A percentile compares a stretch with the other conserved stretches of the same genome.
Evolutionary conservation across 2,329 filamentous ascomycete genomes (phyloP).

Genomic region (Ustilaginoidea virens): DNA sequence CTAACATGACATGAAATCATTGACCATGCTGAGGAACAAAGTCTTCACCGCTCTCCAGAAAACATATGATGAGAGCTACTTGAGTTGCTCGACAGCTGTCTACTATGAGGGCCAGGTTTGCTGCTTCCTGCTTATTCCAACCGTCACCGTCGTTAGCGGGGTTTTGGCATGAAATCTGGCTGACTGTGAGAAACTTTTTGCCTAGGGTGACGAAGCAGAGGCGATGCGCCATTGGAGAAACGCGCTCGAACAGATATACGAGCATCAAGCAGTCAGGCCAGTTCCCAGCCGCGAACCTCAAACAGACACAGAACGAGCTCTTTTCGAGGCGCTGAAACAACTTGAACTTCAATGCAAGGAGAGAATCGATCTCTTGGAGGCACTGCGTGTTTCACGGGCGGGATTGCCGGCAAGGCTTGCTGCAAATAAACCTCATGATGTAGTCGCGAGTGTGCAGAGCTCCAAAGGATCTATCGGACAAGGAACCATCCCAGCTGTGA

Average conservation of each 20-base stretch:
- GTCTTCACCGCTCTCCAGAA: constrained; percentile 69
- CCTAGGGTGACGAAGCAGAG: constrained; percentile 76
- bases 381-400: constrained; percentile 49
- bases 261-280: constrained; percentile 65
- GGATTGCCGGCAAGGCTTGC: constrained; percentile 6
- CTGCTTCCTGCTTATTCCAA: neutral
- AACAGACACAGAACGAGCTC: constrained; percentile 68
- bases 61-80: constrained; percentile 92
- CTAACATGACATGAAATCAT: constrained; percentile 3
- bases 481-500: constrained; percentile 67
- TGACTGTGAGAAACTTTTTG: neutral
- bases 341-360: constrained; percentile 90
- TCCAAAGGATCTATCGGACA: constrained; percentile 53
- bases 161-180: too few species aligned
- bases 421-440: constrained; percentile 7
- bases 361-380: constrained; percentile 74
- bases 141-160: neutral
- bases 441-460: too few species aligned
- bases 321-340: constrained; percentile 66
- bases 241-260: constrained; percentile 77
- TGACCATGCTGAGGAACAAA: constrained; percentile 38
- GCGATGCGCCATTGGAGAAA: constrained; percentile 81
- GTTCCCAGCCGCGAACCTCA: constrained; percentile 53
- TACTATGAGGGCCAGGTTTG: constrained; percentile 85
- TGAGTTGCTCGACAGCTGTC: constrained; percentile 87